Base-by-base conservation (phyloP, 805 yeast species). In the Zygosaccharomyces pseudorouxii region DNA sequence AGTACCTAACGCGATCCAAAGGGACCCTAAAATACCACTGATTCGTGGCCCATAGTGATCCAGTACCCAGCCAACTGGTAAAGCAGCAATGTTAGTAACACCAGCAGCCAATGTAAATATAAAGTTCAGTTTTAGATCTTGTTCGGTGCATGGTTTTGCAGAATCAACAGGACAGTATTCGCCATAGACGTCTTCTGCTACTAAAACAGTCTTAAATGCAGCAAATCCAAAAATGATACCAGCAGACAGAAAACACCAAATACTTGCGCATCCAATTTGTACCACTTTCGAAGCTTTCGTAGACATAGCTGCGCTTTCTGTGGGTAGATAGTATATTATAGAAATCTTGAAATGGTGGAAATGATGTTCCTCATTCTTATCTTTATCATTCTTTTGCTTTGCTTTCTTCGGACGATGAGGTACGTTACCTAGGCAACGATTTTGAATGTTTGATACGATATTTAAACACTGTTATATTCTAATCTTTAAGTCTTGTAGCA, bases 211-310 rank as follows among this genome's bases (percentile, higher is more conserved):
- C 62, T 92, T 92, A 47, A 90, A 71, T 3, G 98, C 97, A 20
- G 97, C 97, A 71, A 90, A 90, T 3, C 98, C 98, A 73, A 90
- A 90, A 11, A 90, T 82, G 1, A 95, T 89, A 5, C 97, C 98
- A 0, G 96, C 97, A 0, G 96, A 89, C 33, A 88, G 72, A 11
- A 90, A 70, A 69, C 97, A 92, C 96, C 96, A 90, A 0, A 74
- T 47, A 14, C 88, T 78, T 25, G 97, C 90, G 67, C 96, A 86
- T 1, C 62, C 42, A 9, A 86, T 76, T 63, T 89, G 95, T 2
- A 74, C 36, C 48, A 8, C 39, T 27, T 46, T 51, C n/a, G 48
- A 2, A 20, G 38, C 22, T 11, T 23, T 25, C 4, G 46, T 18
- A 18, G 46, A 8, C 38, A 42, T 35, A 9, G 30, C 9, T 38